These are phyloP conservation scores for Beauveria brongniartii DNA, from an alignment of 2,329 filamentous ascomycete genomes.

Conservation along the genomic window DNA sequence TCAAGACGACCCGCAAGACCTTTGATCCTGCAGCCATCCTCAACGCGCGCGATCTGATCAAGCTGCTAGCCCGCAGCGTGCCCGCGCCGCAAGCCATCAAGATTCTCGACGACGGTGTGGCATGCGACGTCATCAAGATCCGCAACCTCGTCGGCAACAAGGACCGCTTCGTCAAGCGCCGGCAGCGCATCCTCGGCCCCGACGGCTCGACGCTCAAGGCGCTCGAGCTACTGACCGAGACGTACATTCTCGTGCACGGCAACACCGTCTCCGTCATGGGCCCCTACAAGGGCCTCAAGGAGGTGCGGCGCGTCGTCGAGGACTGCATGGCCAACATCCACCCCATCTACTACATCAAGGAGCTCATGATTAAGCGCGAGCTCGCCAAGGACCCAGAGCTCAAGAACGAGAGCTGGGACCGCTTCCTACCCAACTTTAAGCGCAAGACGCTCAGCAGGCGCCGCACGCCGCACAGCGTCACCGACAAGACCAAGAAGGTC, in stretches of 20 bases:
- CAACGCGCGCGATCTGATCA: constrained; percentile 90
- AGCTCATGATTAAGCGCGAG: constrained; percentile 89
- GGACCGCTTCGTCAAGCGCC: constrained; percentile 88
- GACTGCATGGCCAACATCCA: constrained; percentile 98
- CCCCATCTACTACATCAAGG: constrained; percentile 72
- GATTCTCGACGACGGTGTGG: constrained; percentile 85
- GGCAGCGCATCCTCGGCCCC: constrained; percentile 86
- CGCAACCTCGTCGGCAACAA: constrained; percentile 85
- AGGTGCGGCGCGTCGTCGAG: constrained; percentile 79
- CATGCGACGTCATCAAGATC: constrained; percentile 95
- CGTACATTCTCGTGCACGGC: constrained; percentile 91
- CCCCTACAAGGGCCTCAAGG: constrained; percentile 85
- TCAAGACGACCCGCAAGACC: constrained; percentile 88
- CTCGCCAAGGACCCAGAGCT: constrained; percentile 83
- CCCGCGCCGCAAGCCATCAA: constrained; percentile 89
- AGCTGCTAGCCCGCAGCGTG: constrained; percentile 82
- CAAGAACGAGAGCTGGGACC: constrained; percentile 84
- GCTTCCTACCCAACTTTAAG: constrained; percentile 96
- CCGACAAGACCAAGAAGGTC: constrained; percentile 85
- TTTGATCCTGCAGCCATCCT: constrained; percentile 89
- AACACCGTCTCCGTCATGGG: constrained; percentile 94
- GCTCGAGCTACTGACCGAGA: constrained; percentile 81
- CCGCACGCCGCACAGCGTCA: constrained; percentile 73
- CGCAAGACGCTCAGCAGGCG: constrained; percentile 83
- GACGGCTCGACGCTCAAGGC: constrained; percentile 91